A percentile compares a stretch with the other conserved stretches of the same genome.
These are phyloP conservation scores for Penicillium hesseltinei DNA, from an alignment of 2,329 filamentous ascomycete species.

Conservation along the genomic window DNA sequence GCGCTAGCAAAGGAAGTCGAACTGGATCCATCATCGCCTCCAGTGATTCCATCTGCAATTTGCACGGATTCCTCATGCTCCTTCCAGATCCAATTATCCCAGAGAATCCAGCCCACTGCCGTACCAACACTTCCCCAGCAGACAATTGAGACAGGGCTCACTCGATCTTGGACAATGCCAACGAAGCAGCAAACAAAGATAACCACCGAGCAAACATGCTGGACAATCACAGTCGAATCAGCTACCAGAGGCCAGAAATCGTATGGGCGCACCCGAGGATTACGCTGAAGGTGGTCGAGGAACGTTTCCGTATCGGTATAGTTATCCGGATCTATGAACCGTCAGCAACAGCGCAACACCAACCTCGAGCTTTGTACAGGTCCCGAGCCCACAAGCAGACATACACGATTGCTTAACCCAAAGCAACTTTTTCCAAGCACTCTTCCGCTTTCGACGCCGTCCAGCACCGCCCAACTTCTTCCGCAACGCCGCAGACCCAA, in stretches of 20 bases:
- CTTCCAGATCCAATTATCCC: conserved; percentile 85
- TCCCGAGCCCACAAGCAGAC: conserved; percentile 28
- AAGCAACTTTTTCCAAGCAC: conserved; percentile 88
- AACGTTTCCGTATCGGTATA: conserved; percentile 98
- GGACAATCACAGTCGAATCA: conserved; percentile 93
- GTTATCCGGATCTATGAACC: conserved; percentile 79
- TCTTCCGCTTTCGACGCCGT: conserved; percentile 66
- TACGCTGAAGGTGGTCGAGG: conserved; percentile 90
- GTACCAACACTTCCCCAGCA: conserved; percentile 80
- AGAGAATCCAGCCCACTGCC: conserved; percentile 82
- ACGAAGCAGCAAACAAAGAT: conserved; percentile 95
- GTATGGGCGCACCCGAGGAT: conserved; percentile 89
- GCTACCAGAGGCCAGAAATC: conserved; percentile 97
- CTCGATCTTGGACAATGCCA: conserved; percentile 79
- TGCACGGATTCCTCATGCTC: conserved; percentile 52
- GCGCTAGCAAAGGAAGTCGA: conserved; percentile 39
- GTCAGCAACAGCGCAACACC: conserved; percentile 1
- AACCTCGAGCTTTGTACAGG: not conserved
- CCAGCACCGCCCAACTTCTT: conserved; percentile 58
- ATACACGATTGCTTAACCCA: conserved; percentile 96
- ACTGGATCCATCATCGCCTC: conserved; percentile 43
- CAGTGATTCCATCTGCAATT: conserved; percentile 28
- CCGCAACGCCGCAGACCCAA: conserved; percentile 40
- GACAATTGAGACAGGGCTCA: conserved; percentile 87
- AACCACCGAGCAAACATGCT: conserved; percentile 91